Evolutionary conservation across 1,139 yeast genomes (phyloP).

Genomic region (Blastobotrys arbuscula): DNA sequence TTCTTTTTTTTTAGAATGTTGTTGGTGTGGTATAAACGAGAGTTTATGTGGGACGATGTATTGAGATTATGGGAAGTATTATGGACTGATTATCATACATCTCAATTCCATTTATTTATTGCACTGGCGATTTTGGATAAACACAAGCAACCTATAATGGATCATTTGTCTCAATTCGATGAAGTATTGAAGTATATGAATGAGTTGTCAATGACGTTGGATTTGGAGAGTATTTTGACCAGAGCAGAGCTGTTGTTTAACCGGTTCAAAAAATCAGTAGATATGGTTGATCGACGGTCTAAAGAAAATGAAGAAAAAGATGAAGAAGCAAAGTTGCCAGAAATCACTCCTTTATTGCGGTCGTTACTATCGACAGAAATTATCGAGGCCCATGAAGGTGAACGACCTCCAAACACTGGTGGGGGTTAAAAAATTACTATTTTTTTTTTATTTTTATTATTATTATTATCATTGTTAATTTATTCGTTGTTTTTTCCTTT

Average conservation of each 20-base stretch:
- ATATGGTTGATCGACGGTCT: conserved; percentile 53
- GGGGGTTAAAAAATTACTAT: conserved; percentile 30
- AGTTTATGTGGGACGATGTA: conserved; percentile 75
- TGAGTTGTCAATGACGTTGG: conserved; percentile 72
- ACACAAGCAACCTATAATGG: conserved; percentile 71
- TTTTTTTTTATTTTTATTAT: not conserved
- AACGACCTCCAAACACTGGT: conserved; percentile 34
- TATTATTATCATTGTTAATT: not conserved
- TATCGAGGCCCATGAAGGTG: conserved; percentile 59
- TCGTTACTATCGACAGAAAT: conserved; percentile 52
- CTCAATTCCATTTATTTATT: conserved; percentile 82
- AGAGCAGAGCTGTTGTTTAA: conserved; percentile 78
- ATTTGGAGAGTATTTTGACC: conserved; percentile 66
- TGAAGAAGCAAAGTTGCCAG: conserved; percentile 20
- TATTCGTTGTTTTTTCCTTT: not conserved
- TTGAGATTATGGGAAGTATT: conserved; percentile 82
- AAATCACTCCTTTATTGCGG: conserved; percentile 52
- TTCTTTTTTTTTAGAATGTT: conserved; percentile 94
- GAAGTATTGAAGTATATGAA: conserved; percentile 91
- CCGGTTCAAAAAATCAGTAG: conserved; percentile 72
- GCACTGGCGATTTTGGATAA: conserved; percentile 85
- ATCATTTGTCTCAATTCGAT: conserved; percentile 72
- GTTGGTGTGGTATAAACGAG: conserved; percentile 92
- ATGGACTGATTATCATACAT: conserved; percentile 80
- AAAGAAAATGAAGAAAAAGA: conserved; percentile 15